These are phyloP conservation scores for Candida saitoana DNA, from an alignment of 805 yeast genomes.

Conservation along the genomic window DNA sequence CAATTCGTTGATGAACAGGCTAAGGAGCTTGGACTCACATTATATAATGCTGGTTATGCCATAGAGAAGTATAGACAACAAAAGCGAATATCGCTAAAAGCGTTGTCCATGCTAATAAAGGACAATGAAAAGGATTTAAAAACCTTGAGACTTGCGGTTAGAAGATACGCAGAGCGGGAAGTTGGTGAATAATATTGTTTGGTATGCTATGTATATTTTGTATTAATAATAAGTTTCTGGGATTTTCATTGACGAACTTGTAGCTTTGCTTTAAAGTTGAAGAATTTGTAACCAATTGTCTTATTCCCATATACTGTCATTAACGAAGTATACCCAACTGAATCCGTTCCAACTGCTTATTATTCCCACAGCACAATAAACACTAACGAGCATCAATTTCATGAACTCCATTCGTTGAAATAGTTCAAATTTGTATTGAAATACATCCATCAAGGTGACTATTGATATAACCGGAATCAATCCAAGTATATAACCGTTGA, in stretches of 20 bases:
- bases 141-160: not conserved
- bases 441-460: slow-evolving; percentile 44
- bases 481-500: slow-evolving; percentile 62
- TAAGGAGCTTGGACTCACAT: not conserved
- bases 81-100: not conserved
- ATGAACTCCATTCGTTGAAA: slow-evolving; percentile 66
- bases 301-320: slow-evolving; percentile 50
- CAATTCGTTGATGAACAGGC: slow-evolving; percentile 2
- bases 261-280: no score
- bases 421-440: slow-evolving; percentile 50
- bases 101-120: not conserved
- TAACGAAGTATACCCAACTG: slow-evolving; percentile 83
- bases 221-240: no score
- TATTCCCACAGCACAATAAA: slow-evolving; percentile 83
- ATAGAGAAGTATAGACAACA: not conserved
- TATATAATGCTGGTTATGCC: not conserved
- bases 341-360: slow-evolving; percentile 84
- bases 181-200: not conserved
- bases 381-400: slow-evolving; percentile 75
- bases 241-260: no score
- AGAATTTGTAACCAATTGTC: no score
- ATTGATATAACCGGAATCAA: slow-evolving; percentile 58
- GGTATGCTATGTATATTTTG: no score
- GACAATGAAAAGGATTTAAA: not conserved
- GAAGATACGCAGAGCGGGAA: not conserved